A percentile compares a stretch with the other conserved stretches of the same genome.
Evolutionary conservation across 2,329 filamentous ascomycete genomes (phyloP).

Genomic region (Coniella vitis): DNA sequence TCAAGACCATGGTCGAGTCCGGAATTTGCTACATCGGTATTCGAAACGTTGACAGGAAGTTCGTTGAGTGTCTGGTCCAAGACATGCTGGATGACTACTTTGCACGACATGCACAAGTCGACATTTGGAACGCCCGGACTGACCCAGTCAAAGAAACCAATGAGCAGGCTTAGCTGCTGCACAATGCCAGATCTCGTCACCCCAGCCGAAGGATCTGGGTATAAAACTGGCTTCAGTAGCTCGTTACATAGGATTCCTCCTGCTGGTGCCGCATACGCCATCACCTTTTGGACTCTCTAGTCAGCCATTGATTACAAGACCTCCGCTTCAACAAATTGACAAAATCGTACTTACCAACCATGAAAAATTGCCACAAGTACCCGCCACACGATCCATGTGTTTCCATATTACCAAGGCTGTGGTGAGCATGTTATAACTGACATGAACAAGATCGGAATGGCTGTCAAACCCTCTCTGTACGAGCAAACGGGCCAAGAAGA

Average conservation of each 20-base stretch:
- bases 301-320: background rate
- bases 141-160: conserved; percentile 46
- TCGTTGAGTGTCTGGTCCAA: conserved; percentile 42
- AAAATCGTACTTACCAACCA: conserved; percentile 35
- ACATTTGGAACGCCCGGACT: conserved; percentile 40
- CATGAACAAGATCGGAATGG: conserved; percentile 33
- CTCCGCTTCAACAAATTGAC: background rate
- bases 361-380: conserved; percentile 37
- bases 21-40: conserved; percentile 18
- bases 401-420: conserved; percentile 42
- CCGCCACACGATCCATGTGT: conserved; percentile 37
- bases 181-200: conserved; percentile 42
- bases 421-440: conserved; percentile 41
- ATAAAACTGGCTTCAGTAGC: conserved; percentile 36
- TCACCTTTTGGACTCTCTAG: conserved; percentile 27
- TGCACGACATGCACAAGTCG: conserved; percentile 39
- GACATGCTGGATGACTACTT: conserved; percentile 42
- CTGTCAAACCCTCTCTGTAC: conserved; percentile 35
- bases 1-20: conserved; percentile 28
- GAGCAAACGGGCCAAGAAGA: conserved; percentile 51
- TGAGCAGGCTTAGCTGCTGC: conserved; percentile 43
- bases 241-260: conserved; percentile 45
- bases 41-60: conserved; percentile 18
- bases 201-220: conserved; percentile 23
- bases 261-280: conserved; percentile 43